Base-by-base conservation (phyloP, 2,329 filamentous ascomycete genomes). In the Apiospora hydei region DNA sequence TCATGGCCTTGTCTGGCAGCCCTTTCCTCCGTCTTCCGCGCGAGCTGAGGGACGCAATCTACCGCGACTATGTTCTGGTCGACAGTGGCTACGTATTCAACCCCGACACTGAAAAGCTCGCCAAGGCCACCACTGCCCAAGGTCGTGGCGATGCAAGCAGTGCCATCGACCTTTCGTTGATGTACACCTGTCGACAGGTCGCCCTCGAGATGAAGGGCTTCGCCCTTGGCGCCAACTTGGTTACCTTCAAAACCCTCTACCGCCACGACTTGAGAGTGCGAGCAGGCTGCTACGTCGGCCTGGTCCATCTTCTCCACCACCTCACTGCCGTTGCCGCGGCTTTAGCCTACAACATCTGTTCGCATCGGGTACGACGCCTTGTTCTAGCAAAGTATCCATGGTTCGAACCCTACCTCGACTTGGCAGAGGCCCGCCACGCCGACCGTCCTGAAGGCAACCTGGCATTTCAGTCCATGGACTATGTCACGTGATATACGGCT, bases 151-250 rank as follows among this genome's bases (percentile, higher is more conserved):
- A 26, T 26, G 49, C n/a, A 5, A 26, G 11, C 24, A 11, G n/a
- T 5, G 49, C 49, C n/a, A 53, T 53, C 11, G n/a, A 53, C 49
- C 49, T 53, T 14, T 53, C 49, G 10, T 14, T 53, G 10, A 53
- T 26, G n/a, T 53, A 53, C n/a, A 53, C 49, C 49, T 53, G 49
- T n/a, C 49, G n/a, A 14, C 49, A 53, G 24, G 49, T 53, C n/a
- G n/a, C n/a, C 49, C 13, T 10, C n/a, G 49, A 53, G 13, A 53
- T 53, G 49, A 26, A 53, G 8, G 49, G 49, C n/a, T 24, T 53
- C 49, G 49, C n/a, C n/a, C 49, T 53, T 24, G 49, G 49, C n/a
- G 49, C n/a, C n/a, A 53, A 53, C 49, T 53, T 53, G n/a, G n/a
- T 53, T 24, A 53, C 49, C 6, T 53, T 53, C n/a, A 53, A 26